phyloP scores from a whole-genome alignment of 1,284 basidiomycete genomes.

The Fistulina hepatica region DNA sequence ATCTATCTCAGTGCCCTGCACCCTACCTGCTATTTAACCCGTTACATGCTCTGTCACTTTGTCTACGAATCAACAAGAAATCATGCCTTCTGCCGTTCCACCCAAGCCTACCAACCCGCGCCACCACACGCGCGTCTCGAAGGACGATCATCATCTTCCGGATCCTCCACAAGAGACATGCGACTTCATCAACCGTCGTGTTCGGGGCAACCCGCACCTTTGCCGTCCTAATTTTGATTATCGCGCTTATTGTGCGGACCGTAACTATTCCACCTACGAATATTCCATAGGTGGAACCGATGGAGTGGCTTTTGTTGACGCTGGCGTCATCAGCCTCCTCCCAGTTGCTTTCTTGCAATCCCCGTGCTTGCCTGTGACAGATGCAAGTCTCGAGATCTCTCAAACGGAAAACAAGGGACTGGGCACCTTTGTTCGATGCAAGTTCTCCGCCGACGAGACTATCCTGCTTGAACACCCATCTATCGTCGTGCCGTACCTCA shows the following conservation, averaged over 20 bases:
- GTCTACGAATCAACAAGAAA: no score
- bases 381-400: constrained; percentile 11
- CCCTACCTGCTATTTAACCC: no score
- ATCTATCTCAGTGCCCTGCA: no score
- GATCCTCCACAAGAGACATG: constrained; percentile 20
- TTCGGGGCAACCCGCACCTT: constrained; percentile 17
- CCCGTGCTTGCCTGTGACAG: constrained; percentile 2
- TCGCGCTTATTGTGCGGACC: constrained; percentile 18
- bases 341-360: constrained; percentile 13
- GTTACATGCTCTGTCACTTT: no score
- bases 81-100: no score
- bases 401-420: constrained; percentile 19
- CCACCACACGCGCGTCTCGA: no score
- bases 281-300: constrained; percentile 13
- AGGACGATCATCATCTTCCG: no score
- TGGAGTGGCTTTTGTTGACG: constrained; percentile 22
- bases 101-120: no score
- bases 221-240: constrained; percentile 21
- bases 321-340: constrained; percentile 21
- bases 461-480: constrained; percentile 29
- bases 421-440: constrained; percentile 26
- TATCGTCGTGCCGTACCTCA: constrained; percentile 25
- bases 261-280: constrained; percentile 21
- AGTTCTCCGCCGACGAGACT: constrained; percentile 21
- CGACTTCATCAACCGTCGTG: constrained; percentile 18